These are phyloP conservation scores for Caloboletus firmus DNA, from an alignment of 1,284 basidiomycete genomes.

Conservation along the genomic window DNA sequence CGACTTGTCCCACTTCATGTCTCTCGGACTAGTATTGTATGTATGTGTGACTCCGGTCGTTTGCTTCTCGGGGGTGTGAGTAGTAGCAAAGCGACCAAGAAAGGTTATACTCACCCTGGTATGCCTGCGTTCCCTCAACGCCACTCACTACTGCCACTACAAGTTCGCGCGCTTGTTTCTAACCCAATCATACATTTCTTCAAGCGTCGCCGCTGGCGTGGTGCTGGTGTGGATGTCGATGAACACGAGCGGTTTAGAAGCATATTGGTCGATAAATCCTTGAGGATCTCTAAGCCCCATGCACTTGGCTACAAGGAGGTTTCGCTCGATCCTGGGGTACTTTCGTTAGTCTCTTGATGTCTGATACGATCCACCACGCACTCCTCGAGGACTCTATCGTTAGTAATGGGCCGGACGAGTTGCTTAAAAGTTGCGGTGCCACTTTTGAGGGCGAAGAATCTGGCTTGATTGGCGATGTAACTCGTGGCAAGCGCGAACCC, in stretches of 20 bases:
- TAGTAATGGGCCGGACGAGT: neutral
- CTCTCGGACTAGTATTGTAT: neutral
- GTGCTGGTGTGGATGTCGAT: neutral
- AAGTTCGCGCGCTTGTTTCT: neutral
- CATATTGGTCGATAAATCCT: neutral
- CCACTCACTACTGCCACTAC: no score
- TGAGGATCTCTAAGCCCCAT: neutral
- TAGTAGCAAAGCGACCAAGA: neutral
- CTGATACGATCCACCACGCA: neutral
- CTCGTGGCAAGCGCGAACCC: neutral
- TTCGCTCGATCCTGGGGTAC: neutral
- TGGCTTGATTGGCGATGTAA: neutral
- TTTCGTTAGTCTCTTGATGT: neutral
- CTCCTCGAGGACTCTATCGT: neutral
- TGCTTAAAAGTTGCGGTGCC: neutral
- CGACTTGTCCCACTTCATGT: neutral
- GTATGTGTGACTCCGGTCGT: neutral
- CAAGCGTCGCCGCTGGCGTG: fast-evolving
- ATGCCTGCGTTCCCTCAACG: neutral
- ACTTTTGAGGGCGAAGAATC: neutral
- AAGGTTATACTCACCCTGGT: neutral
- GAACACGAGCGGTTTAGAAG: neutral
- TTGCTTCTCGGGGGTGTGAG: neutral
- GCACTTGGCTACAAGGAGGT: neutral
- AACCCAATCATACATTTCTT: neutral